Percentiles rank a stretch among this genome's conserved stretches.
phyloP scores from a whole-genome alignment of 2,329 filamentous ascomycete species.

The Cercospora nicotianae region DNA sequence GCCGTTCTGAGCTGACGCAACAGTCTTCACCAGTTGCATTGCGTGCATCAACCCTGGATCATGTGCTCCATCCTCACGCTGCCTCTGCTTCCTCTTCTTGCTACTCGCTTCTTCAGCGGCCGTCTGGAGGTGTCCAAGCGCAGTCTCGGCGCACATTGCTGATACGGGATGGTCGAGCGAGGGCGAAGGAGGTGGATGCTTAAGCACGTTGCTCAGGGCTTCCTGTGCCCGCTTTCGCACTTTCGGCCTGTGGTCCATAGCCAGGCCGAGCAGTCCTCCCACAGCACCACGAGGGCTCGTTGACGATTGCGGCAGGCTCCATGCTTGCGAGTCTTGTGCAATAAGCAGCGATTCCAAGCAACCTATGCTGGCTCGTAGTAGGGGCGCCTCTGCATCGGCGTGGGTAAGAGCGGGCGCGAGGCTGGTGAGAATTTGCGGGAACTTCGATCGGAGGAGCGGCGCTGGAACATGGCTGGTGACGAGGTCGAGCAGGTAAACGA shows the following conservation, averaged over 20 bases:
- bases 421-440: slow-evolving; percentile 84
- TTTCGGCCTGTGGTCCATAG: slow-evolving; percentile 86
- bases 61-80: slow-evolving; percentile 57
- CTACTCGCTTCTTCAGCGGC: slow-evolving; percentile 71
- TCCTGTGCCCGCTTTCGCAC: slow-evolving; percentile 92
- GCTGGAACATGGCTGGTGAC: slow-evolving; percentile 82
- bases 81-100: slow-evolving; percentile 61
- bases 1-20: slow-evolving; percentile 82
- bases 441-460: slow-evolving; percentile 88
- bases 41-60: slow-evolving; percentile 81
- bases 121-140: slow-evolving; percentile 75
- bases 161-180: slow-evolving; percentile 91
- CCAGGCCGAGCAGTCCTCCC: slow-evolving; percentile 78
- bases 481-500: slow-evolving; percentile 93
- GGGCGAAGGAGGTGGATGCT: slow-evolving; percentile 83
- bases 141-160: slow-evolving; percentile 93
- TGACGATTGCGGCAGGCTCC: slow-evolving; percentile 80
- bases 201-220: slow-evolving; percentile 77
- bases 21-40: slow-evolving; percentile 85
- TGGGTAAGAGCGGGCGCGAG: slow-evolving; percentile 81
- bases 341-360: slow-evolving; percentile 88
- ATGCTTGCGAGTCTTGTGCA: slow-evolving; percentile 82
- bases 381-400: slow-evolving; percentile 78
- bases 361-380: slow-evolving; percentile 84
- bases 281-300: slow-evolving; percentile 85